phyloP scores from a whole-genome alignment of 1,139 yeast species.

The Suhomyces ambrosiae region DNA sequence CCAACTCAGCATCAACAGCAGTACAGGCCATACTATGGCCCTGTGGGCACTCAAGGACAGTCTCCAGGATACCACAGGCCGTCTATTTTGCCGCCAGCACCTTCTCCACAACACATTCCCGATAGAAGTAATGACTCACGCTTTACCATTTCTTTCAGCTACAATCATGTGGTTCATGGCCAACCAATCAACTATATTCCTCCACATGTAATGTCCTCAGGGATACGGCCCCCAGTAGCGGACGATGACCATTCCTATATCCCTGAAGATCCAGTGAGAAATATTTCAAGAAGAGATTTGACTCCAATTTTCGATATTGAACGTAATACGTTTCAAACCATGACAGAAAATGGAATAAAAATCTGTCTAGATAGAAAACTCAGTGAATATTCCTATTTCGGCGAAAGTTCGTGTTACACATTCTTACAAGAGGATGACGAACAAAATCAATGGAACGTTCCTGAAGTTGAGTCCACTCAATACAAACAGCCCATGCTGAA shows the following conservation, averaged over 20 bases:
- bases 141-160: conserved; percentile 5
- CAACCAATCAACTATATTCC: conserved; percentile 7
- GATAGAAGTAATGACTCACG: conserved; percentile 3
- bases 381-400: conserved; percentile 8
- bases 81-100: neutral
- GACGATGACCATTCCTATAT: conserved; percentile 2
- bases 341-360: conserved; percentile 3
- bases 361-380: conserved; percentile 4
- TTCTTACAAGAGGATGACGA: conserved; percentile 5
- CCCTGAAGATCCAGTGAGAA: conserved; percentile 6
- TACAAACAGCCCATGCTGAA: conserved; percentile 5
- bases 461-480: conserved; percentile 1
- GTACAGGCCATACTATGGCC: neutral
- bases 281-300: conserved; percentile 7
- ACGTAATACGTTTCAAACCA: conserved; percentile 2
- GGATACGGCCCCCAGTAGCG: neutral
- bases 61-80: neutral
- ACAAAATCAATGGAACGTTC: conserved; percentile 6
- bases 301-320: conserved; percentile 10
- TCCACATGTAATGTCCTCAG: neutral
- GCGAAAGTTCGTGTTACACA: conserved; percentile 6
- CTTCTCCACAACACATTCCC: neutral
- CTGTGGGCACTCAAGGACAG: neutral
- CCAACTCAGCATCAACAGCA: conserved; percentile 1
- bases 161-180: conserved; percentile 2